A percentile compares a stretch with the other conserved stretches of the same genome.
These are phyloP conservation scores for Rhizopogon sp. DNA, from an alignment of 768 basidiomycete species.

Conservation along the genomic window DNA sequence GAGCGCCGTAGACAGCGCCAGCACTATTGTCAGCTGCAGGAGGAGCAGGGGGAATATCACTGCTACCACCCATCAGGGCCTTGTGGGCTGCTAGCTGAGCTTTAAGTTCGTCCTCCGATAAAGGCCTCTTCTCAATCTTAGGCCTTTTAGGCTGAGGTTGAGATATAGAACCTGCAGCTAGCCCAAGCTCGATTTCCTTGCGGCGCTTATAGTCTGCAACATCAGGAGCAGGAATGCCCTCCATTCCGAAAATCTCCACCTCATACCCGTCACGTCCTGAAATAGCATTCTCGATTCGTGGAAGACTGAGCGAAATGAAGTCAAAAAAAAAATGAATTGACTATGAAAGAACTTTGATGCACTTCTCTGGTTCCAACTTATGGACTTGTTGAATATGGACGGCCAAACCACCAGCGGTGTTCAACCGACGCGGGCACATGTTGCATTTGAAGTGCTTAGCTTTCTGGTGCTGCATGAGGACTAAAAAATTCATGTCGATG, in stretches of 20 bases:
- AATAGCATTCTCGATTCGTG: slow-evolving; percentile 94
- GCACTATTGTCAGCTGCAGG: slow-evolving; percentile 36
- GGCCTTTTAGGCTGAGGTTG: slow-evolving; percentile 79
- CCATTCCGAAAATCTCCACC: slow-evolving; percentile 99
- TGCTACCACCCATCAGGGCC: slow-evolving; percentile 76
- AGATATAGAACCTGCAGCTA: slow-evolving; percentile 75
- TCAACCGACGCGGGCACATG: slow-evolving; percentile 91
- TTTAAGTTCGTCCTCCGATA: slow-evolving; percentile 80
- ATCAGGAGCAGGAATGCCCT: slow-evolving; percentile 92
- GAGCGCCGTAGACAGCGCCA: slow-evolving; percentile 68
- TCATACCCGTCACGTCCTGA: slow-evolving; percentile 97
- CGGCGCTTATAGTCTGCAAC: slow-evolving; percentile 94
- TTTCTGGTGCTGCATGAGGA: slow-evolving; percentile 98
- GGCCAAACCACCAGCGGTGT: slow-evolving; percentile 95
- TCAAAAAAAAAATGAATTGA: background rate
- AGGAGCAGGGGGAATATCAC: slow-evolving; percentile 28
- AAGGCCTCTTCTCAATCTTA: slow-evolving; percentile 68
- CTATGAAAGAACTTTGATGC: background rate
- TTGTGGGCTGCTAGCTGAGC: slow-evolving; percentile 87
- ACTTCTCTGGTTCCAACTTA: slow-evolving; percentile 92
- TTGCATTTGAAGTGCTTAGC: slow-evolving; percentile 99
- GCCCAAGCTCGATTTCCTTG: slow-evolving; percentile 91
- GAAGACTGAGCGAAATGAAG: slow-evolving; percentile 37
- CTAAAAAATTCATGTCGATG: slow-evolving; percentile 34
- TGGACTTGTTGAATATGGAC: slow-evolving; percentile 99